These are phyloP conservation scores for Hanseniaspora lindneri DNA, from an alignment of 805 yeast species.

Conservation along the genomic window DNA sequence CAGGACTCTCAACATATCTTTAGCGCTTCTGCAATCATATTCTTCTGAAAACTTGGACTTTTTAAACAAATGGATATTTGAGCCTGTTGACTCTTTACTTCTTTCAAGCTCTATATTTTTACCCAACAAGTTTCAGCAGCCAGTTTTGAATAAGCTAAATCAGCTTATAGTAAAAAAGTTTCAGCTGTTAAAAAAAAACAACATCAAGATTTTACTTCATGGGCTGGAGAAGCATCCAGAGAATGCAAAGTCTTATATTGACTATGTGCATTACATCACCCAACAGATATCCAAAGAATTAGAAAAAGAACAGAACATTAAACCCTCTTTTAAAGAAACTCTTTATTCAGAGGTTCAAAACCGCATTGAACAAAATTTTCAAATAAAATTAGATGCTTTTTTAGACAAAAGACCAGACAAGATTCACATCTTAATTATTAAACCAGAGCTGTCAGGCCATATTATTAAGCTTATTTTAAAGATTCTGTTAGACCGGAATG, in stretches of 20 bases:
- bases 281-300: not conserved
- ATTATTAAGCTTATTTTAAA: not conserved
- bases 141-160: conserved; percentile 49
- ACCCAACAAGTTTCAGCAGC: conserved; percentile 48
- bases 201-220: conserved; percentile 39
- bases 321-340: too few species aligned
- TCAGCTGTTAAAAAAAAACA: conserved; percentile 33
- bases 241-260: conserved; percentile 28
- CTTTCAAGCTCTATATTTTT: conserved; percentile 47
- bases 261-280: conserved; percentile 19
- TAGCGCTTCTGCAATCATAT: conserved; percentile 56
- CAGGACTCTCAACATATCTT: conserved; percentile 50
- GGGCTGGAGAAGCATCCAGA: conserved; percentile 38
- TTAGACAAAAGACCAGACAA: not conserved
- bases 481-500: not conserved
- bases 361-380: not conserved
- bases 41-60: conserved; percentile 39
- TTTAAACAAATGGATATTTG: conserved; percentile 47
- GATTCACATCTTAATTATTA: not conserved
- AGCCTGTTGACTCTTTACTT: conserved; percentile 49
- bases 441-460: not conserved
- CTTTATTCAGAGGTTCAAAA: not conserved
- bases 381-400: not conserved
- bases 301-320: not conserved
- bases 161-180: conserved; percentile 35